These are phyloP conservation scores for Candida pseudocylindracea DNA, from an alignment of 1,139 yeast genomes.

Conservation along the genomic window DNA sequence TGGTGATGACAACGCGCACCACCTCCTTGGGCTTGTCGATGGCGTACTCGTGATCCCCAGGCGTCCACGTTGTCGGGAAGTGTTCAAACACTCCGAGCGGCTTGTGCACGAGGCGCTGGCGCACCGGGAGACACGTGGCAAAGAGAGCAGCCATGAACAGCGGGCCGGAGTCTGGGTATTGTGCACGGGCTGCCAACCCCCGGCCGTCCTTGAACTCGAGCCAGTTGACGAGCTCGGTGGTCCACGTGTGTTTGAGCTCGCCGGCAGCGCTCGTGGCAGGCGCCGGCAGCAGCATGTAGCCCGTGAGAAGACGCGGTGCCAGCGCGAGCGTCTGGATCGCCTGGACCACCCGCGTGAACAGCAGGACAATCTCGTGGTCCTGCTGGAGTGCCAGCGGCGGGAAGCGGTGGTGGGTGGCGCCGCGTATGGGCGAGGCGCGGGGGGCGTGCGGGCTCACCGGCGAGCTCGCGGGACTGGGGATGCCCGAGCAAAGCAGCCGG, in stretches of 20 bases:
- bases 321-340: constrained; percentile 16
- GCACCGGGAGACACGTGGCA: neutral
- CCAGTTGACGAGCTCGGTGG: constrained; percentile 35
- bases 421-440: constrained; percentile 13
- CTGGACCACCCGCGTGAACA: constrained; percentile 16
- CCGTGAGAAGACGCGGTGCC: constrained; percentile 21
- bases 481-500: too few species aligned
- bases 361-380: constrained; percentile 10
- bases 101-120: neutral
- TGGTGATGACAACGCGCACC: constrained; percentile 29
- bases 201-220: constrained; percentile 31
- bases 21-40: constrained; percentile 7
- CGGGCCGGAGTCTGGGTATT: constrained; percentile 1
- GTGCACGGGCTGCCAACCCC: constrained; percentile 1
- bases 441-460: too few species aligned
- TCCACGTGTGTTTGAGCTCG: constrained; percentile 13
- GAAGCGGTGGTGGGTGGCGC: constrained; percentile 17
- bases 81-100: neutral
- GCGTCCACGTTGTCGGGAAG: too few species aligned
- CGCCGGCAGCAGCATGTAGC: constrained; percentile 10
- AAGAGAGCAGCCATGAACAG: constrained; percentile 1
- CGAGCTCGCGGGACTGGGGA: too few species aligned
- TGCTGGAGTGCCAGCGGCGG: constrained; percentile 13
- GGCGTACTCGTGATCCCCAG: too few species aligned
- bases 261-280: constrained; percentile 1